Conservation (phyloP, 176 grass and related monocot species). For the Musa itinerans region DNA sequence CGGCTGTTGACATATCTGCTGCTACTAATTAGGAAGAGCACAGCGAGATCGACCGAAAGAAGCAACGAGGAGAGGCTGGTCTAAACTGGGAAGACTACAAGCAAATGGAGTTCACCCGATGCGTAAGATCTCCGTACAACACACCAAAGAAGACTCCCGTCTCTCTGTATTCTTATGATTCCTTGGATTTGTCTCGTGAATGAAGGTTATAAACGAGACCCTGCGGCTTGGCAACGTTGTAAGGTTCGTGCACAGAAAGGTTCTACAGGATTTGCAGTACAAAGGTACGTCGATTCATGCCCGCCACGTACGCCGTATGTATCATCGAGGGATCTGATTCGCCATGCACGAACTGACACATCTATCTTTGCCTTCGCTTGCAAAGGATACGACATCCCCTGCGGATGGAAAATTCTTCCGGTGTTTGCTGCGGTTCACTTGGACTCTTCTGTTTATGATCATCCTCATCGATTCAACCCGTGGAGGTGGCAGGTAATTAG, state of each 20-base stretch:
- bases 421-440: constrained; percentile 1
- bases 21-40: constrained; percentile 54
- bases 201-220: constrained; percentile 95
- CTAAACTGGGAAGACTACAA: constrained; percentile 98
- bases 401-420: constrained; percentile 13
- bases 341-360: neutral
- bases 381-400: neutral
- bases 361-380: neutral
- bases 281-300: constrained; percentile 41
- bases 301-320: neutral
- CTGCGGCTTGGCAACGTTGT: constrained; percentile 89
- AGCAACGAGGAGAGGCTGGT: constrained; percentile 35
- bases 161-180: too few species aligned
- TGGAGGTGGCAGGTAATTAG: constrained; percentile 11
- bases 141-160: neutral
- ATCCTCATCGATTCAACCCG: constrained; percentile 1
- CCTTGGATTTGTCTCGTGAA: neutral
- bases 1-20: neutral
- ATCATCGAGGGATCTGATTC: neutral
- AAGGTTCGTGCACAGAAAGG: constrained; percentile 87
- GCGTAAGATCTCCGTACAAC: constrained; percentile 36
- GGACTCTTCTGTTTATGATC: neutral
- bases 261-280: constrained; percentile 73
- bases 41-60: constrained; percentile 47
- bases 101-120: constrained; percentile 96